phyloP scores from a whole-genome alignment of 352 stramenopile genomes.

The Globisporangium sylvaticum region DNA sequence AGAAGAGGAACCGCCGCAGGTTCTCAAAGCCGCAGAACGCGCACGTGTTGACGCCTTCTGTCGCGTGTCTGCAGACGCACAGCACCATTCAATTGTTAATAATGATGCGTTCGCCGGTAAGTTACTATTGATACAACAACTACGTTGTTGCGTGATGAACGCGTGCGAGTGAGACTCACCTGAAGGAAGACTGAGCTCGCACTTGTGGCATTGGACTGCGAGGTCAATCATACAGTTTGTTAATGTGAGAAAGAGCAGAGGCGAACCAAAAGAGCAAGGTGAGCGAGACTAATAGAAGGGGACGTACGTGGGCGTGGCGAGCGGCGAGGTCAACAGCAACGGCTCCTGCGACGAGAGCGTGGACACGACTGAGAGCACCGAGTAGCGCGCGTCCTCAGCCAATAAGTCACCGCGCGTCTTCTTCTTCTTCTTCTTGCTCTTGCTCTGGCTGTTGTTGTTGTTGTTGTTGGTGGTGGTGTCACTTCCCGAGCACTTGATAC shows the following conservation, averaged over 20 bases:
- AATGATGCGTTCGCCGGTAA: neutral
- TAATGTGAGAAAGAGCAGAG: neutral
- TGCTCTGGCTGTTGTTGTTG: neutral
- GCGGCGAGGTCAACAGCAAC: neutral
- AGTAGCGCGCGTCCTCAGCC: neutral
- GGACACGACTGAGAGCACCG: neutral
- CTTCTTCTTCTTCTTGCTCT: neutral
- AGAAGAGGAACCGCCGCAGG: conserved; percentile 1
- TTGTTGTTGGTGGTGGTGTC: no score
- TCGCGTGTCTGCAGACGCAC: neutral
- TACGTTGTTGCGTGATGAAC: neutral
- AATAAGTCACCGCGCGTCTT: neutral
- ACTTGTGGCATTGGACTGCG: neutral
- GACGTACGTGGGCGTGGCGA: neutral
- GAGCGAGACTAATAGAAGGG: neutral
- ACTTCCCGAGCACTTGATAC: neutral
- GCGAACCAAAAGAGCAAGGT: neutral
- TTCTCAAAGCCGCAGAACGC: conserved; percentile 8
- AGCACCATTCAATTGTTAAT: neutral
- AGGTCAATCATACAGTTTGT: neutral
- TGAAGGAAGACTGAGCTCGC: neutral
- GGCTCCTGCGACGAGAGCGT: neutral
- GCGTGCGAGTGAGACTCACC: neutral
- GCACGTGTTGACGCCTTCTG: conserved; percentile 1
- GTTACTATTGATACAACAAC: no score